Evolutionary conservation across 2,329 filamentous ascomycete species (phyloP), one percentile per base, ranked within the genome.

Genomic region (Cylindrodendrum hubeiense): DNA sequence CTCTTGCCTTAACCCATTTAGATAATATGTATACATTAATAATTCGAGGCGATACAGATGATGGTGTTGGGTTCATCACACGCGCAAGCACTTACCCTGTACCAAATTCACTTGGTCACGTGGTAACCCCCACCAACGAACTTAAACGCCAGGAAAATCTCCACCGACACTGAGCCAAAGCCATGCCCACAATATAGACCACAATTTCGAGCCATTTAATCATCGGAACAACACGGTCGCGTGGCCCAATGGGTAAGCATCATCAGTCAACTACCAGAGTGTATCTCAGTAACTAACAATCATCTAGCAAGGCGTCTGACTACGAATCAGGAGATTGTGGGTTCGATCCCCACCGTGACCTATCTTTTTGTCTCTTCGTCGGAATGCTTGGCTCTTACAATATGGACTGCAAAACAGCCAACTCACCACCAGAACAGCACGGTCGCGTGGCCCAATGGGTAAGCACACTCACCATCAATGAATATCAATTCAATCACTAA

Each of bases 301-400:
- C 70, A n/a, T 7, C 5, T n/a, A 39, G 71, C 67, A 72, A 72
- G 69, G 71, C 71, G 67, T 73, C 71, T 73, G 71, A 68, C 71
- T 73, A 73, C 71, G 71, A 73, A 73, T 73, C 71, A 73, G 71
- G 70, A 73, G 71, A 73, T 73, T 70, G 63, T 70, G 69, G 69
- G 71, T 73, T 73, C 71, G 71, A 73, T 17, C 15, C 37, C 37
- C 37, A 39, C 37, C 37, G n/a, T 39, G 37, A 39, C 15, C 15
- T 39, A 4, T 39, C 37, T 39, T 39, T 39, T 39, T 39, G 37
- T 17, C 37, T 39, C 17, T n/a, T 39, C 37, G 4, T 17, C 17
- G 8, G n/a, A 7, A 6, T 39, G 7, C 15, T n/a, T n/a, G 37
- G 7, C 37, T 39, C 15, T n/a, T 15, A 15, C n/a, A 49, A 49